These are phyloP conservation scores for Globisporangium middletonii DNA, from an alignment of 352 stramenopile species.

Conservation along the genomic window DNA sequence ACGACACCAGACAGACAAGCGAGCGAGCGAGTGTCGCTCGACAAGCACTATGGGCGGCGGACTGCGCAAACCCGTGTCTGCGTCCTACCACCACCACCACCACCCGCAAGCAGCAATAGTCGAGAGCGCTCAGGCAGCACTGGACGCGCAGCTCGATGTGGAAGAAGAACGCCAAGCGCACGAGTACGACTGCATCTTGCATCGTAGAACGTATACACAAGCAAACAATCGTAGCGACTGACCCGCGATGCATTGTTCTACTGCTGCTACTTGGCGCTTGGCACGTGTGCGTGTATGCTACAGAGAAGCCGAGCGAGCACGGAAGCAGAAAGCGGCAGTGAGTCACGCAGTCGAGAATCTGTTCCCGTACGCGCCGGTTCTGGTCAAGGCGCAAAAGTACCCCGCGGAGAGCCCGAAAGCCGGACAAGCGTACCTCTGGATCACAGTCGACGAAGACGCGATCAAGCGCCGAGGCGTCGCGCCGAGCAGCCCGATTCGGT, in stretches of 20 bases:
- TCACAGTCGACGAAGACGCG: conserved; percentile 59
- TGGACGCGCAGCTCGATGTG: conserved; percentile 43
- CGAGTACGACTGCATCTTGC: conserved; percentile 19
- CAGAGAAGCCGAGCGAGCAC: conserved; percentile 39
- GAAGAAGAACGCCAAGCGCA: conserved; percentile 58
- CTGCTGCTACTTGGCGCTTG: neutral
- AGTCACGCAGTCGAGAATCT: conserved; percentile 71
- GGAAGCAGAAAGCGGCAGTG: conserved; percentile 48
- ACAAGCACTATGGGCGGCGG: conserved; percentile 31
- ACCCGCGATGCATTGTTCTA: neutral
- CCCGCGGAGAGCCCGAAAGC: conserved; percentile 45
- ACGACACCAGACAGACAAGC: neutral
- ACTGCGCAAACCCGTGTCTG: conserved; percentile 28
- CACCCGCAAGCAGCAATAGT: conserved; percentile 21
- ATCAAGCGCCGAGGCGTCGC: conserved; percentile 45
- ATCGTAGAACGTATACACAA: neutral
- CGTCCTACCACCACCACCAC: conserved; percentile 10
- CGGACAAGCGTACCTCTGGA: conserved; percentile 69
- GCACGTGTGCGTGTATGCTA: neutral
- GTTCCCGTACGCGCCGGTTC: conserved; percentile 70
- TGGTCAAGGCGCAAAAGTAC: conserved; percentile 70
- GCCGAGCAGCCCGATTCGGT: conserved; percentile 36
- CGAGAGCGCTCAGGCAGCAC: conserved; percentile 10
- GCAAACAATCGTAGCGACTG: neutral
- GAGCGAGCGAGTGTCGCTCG: no score